Conservation (phyloP, 495 filamentous ascomycete genomes). For the Echria macrotheca region DNA sequence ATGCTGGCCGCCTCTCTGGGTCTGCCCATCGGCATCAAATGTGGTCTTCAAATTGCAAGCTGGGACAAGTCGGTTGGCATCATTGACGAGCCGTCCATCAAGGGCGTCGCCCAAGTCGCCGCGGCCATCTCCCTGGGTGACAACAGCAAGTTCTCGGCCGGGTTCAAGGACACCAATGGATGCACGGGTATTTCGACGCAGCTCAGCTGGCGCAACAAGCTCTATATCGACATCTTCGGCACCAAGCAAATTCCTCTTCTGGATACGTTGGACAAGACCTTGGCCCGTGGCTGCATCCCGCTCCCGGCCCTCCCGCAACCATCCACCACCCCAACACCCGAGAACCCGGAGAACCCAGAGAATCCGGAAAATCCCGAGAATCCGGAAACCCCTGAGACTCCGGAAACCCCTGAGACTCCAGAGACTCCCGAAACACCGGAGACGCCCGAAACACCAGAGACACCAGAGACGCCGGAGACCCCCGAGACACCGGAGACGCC, state of each 20-base stretch:
- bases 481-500: too few species aligned
- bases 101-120: constrained; percentile 13
- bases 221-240: constrained; percentile 12
- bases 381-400: too few species aligned
- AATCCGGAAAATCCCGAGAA: too few species aligned
- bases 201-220: constrained; percentile 9
- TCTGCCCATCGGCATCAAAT: constrained; percentile 14
- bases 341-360: neutral
- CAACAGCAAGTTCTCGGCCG: neutral
- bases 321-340: neutral
- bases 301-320: neutral
- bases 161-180: constrained; percentile 3
- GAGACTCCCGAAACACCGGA: too few species aligned
- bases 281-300: constrained; percentile 13
- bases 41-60: constrained; percentile 12
- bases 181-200: constrained; percentile 5
- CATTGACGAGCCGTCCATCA: constrained; percentile 31
- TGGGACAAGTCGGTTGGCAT: constrained; percentile 36
- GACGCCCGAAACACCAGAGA: too few species aligned
- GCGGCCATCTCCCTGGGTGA: neutral
- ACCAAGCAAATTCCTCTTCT: constrained; percentile 7
- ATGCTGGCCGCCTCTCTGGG: constrained; percentile 13
- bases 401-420: too few species aligned
- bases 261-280: constrained; percentile 12
- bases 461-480: too few species aligned